Base-by-base conservation (phyloP, 2,329 filamentous ascomycete species). In the Beauveria pseudobassiana region DNA sequence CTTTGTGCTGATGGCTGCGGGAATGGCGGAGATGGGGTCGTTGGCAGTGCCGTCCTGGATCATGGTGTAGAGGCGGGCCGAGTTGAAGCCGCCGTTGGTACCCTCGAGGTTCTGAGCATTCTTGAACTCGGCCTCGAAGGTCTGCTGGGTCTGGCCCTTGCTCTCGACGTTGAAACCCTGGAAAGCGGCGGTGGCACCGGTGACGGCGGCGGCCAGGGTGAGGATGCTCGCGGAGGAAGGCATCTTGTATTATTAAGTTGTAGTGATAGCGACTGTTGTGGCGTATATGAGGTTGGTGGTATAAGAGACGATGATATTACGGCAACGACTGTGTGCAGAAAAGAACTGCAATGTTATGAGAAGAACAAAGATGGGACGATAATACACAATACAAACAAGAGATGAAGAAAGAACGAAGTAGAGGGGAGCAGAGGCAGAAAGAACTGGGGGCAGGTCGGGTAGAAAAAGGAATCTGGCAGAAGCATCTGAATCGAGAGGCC, bases 1-100 rank as follows among this genome's bases (percentile, higher is more conserved):
- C 68, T 91, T 83, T 69, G 90, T 90, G 67, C 82, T 83, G 74
- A 96, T 91, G 69, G 91, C 92, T 49, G 92, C 92, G 48, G 88
- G 88, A 65, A 96, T 91, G 66, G 88, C 90, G 46, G 82, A 78
- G 69, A 89, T 91, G 68, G 85, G 81, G 34, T 80, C 80, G 75
- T 82, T 87, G 65, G 82, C 74, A 6, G 87, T 87, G 65, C 84
- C 86, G 28, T 75, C 82, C 81, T 91, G 88, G 54, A 89, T 80
- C 82, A 85, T 90, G 67, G 88, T 91, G 76, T 88, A 92, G n/a
- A 91, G 79, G 63, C 89, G 85, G 49, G 86, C 88, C 63, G 83
- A 87, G 68, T 77, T 88, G 78, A 89, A 91, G 58, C 69, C 74
- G 51, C 84, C 84, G 24, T 79, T 76, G 59, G 87, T 86, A 50